These are phyloP conservation scores for Atkinsonella texensis DNA, from an alignment of 2,329 filamentous ascomycete species.

Conservation along the genomic window DNA sequence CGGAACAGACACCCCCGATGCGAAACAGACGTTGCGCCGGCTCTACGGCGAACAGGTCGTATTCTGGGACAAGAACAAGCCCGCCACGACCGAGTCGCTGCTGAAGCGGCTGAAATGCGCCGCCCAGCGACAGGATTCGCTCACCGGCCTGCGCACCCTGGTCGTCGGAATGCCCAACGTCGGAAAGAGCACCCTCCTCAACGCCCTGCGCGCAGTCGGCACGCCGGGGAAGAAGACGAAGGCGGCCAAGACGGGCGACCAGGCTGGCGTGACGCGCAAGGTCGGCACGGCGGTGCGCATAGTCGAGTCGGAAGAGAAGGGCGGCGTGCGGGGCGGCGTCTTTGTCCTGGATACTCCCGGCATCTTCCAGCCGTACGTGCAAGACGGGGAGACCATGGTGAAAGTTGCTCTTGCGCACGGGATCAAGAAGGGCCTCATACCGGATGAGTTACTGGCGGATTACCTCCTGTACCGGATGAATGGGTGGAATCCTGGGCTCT, in stretches of 20 bases:
- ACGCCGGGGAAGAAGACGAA: conserved; percentile 39
- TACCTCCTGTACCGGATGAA: conserved; percentile 86
- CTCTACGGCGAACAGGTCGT: conserved; percentile 23
- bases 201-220: conserved; percentile 63
- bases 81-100: conserved; percentile 24
- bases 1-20: conserved; percentile 28
- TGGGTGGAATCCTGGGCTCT: conserved; percentile 46
- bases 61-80: conserved; percentile 32
- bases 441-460: conserved; percentile 68
- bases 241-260: conserved; percentile 69
- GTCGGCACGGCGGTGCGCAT: conserved; percentile 77
- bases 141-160: conserved; percentile 77
- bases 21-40: conserved; percentile 17
- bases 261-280: conserved; percentile 84
- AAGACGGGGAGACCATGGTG: conserved; percentile 77
- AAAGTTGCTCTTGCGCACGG: conserved; percentile 86
- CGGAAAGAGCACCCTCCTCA: conserved; percentile 90
- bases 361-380: conserved; percentile 87
- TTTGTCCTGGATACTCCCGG: conserved; percentile 89
- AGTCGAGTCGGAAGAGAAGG: conserved; percentile 28
- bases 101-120: conserved; percentile 24
- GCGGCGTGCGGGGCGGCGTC: conserved; percentile 45
- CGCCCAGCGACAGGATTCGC: conserved; percentile 30
- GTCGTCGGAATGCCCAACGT: conserved; percentile 98
- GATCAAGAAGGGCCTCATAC: conserved; percentile 80